Base-by-base conservation (phyloP, 495 filamentous ascomycete species). In the Neurospora sp. region DNA sequence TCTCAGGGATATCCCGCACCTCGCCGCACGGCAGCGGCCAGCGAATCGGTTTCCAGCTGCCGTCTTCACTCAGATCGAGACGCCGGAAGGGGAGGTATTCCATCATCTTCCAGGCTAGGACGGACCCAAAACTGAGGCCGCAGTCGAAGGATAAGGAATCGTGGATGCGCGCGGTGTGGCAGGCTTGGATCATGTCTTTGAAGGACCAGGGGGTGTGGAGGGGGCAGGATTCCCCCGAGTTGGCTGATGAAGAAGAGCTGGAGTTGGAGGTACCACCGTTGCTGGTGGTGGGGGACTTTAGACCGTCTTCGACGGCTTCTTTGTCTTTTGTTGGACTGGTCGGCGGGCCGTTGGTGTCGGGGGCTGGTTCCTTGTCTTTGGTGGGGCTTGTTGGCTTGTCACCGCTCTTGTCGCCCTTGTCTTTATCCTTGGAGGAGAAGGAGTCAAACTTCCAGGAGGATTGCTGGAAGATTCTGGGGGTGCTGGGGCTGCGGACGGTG, bases 21-120 rank as follows among this genome's bases (percentile, higher is more conserved):
- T 96, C 93, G 35, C 93, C 93, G 66, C 89, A 88, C 0, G 93
- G 93, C 5, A 96, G 80, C 0, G 93, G 93, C 90, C 92, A 94
- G 27, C 89, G 82, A 73, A 96, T 95, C 0, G 91, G 90, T 76
- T 91, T 91, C 93, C 93, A 96, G 0, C 88, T 88, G 1, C 92
- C 93, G 73, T 95, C 90, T 3, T 84, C 72, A 70, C 88, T 86
- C 23, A 96, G 78, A 77, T 95, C 93, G 92, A 96, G 93, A 10
- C 93, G 87, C 1, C 92, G 88, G 83, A 96, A 95, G 0, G 93
- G 93, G 16, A 96, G 83, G 77, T 90, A 94, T 77, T 96, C 92
- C 92, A 96, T 95, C 39, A 94, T 81, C 31, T 89, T 90, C 94
- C 94, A 96, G 1, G 87, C 87, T 2, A 93, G 72, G 1, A 94